These are phyloP conservation scores for Geranomyces michiganensis DNA, from an alignment of 192 early-diverging fungal species.

Conservation along the genomic window DNA sequence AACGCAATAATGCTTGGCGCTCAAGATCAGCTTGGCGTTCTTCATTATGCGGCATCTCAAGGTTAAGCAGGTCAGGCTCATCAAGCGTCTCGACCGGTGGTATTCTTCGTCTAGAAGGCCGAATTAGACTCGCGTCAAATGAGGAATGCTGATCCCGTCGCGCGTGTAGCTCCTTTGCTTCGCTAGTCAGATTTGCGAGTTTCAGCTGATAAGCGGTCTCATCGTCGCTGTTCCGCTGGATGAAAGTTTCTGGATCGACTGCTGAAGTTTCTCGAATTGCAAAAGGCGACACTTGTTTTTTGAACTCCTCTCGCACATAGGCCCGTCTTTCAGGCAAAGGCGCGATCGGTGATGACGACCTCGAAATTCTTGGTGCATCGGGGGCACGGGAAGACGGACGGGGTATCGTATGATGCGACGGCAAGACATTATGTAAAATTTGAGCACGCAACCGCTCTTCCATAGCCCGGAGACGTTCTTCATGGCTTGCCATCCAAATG, in stretches of 20 bases:
- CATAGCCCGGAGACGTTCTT: slow-evolving; percentile 6
- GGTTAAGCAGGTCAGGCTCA: neutral
- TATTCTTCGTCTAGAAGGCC: neutral
- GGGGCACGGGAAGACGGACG: neutral
- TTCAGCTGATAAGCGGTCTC: too few species aligned
- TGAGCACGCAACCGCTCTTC: slow-evolving; percentile 12
- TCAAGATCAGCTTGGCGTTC: neutral
- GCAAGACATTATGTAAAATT: neutral
- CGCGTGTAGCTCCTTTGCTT: neutral
- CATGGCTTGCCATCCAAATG: slow-evolving; percentile 6
- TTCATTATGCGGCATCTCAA: neutral
- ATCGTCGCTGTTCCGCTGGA: too few species aligned
- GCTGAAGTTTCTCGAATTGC: too few species aligned
- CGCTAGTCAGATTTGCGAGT: too few species aligned
- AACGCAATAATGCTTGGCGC: neutral
- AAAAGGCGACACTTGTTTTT: too few species aligned
- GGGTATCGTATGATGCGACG: neutral
- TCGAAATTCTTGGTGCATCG: neutral
- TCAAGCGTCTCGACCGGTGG: too few species aligned
- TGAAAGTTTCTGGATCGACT: too few species aligned
- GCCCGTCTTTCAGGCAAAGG: too few species aligned
- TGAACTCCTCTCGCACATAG: too few species aligned
- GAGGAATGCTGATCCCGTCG: neutral
- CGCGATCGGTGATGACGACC: neutral
- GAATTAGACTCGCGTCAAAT: neutral